Conservation (phyloP, 495 filamentous ascomycete genomes). For the Chaetomium fimeti region DNA sequence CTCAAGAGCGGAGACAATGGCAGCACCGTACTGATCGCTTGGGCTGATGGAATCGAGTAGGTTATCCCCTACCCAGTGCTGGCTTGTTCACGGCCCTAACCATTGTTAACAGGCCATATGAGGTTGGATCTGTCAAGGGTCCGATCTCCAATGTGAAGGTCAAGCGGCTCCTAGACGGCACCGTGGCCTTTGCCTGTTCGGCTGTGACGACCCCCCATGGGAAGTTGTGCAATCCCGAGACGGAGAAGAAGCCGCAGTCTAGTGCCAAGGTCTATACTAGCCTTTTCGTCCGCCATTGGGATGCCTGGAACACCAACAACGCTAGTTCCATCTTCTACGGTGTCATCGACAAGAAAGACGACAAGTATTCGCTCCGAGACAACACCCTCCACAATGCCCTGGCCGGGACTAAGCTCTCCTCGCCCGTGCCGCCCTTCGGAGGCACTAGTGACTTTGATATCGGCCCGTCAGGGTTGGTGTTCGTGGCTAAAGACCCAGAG, state of each 20-base stretch:
- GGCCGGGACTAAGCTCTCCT: slow-evolving; percentile 55
- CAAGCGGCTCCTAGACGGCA: slow-evolving; percentile 57
- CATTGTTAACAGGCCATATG: slow-evolving; percentile 51
- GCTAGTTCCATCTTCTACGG: slow-evolving; percentile 72
- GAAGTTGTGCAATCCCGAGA: slow-evolving; percentile 58
- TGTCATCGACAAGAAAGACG: slow-evolving; percentile 52
- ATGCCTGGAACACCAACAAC: slow-evolving; percentile 66
- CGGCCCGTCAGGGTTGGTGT: slow-evolving; percentile 60
- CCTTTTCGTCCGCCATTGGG: slow-evolving; percentile 78
- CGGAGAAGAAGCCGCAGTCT: slow-evolving; percentile 55
- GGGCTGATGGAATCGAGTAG: slow-evolving; percentile 44
- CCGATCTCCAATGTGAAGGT: slow-evolving; percentile 74
- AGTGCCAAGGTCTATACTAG: slow-evolving; percentile 65
- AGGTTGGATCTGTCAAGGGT: slow-evolving; percentile 61
- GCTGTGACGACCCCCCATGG: slow-evolving; percentile 61
- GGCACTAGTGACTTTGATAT: slow-evolving; percentile 58
- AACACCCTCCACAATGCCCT: slow-evolving; percentile 58
- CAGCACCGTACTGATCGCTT: slow-evolving; percentile 62
- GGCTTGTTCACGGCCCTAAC: neutral
- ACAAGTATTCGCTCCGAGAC: slow-evolving; percentile 42
- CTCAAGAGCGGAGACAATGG: slow-evolving; percentile 65
- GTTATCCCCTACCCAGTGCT: neutral
- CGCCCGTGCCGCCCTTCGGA: slow-evolving; percentile 59
- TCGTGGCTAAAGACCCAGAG: slow-evolving; percentile 80
- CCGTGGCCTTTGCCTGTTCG: slow-evolving; percentile 67